Evolutionary conservation across 805 yeast genomes (phyloP), one percentile per base, ranked within the genome.

Genomic region (Barnettozyma botsteinii): DNA sequence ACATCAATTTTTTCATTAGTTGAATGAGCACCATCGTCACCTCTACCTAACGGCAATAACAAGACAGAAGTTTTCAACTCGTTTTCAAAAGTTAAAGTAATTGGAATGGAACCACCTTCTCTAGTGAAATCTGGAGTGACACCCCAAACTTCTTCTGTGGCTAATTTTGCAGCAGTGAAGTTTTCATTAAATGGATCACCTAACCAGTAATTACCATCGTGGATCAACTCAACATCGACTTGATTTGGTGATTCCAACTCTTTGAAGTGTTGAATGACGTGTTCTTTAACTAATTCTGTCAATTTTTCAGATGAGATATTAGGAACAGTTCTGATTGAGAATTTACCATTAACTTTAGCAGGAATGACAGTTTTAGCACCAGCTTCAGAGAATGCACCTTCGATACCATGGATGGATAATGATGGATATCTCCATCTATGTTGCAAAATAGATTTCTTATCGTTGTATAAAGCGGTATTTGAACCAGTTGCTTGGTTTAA

Each of bases 281-380:
- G 83, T 46, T 78, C 75, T 55, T 77, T 67, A 35, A 93, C 97
- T 38, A 80, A 62, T 64, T 85, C 65, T 62, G 86, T 89, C 53
- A 93, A 74, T 61, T 82, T 85, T 29, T 68, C 73, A 35, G 89
- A 76, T 45, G 84, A 85, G 58, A 93, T 91, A 66, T 93, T 75
- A 41, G 99, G 99, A 27, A 93, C 98, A 17, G 98, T 93, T 72
- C 99, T 79, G 57, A 93, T 89, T 26, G 96, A 85, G 62, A 93
- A 93, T 69, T 93, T 93, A 56, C 99, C 99, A 38, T 70, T 65
- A 25, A 93, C 98, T 60, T 81, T 83, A 35, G 96, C 85, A 26
- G 99, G 99, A 50, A 93, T 93, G 38, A 93, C 99, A 25, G 99
- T 93, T 72, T 93, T 93, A 43, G 98, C 99, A 50, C 99, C 99